Conservation (phyloP, 2,329 filamentous ascomycete species). For the Davidsoniella eucalypti region DNA sequence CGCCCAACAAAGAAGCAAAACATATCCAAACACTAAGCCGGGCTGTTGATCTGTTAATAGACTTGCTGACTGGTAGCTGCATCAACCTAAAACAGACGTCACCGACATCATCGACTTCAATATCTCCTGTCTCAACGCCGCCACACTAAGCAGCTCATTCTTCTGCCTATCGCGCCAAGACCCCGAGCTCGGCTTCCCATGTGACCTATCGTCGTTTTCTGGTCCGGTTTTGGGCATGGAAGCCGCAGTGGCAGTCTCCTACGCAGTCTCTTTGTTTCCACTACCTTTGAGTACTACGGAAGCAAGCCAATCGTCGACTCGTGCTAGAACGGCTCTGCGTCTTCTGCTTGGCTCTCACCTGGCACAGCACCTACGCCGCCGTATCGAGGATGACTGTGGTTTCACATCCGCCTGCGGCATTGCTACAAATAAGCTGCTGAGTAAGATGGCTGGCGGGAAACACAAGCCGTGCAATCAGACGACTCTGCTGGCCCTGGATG, state of each 20-base stretch:
- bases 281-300: neutral
- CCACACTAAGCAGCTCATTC: constrained; percentile 52
- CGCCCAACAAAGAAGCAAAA: neutral
- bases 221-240: constrained; percentile 26
- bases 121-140: constrained; percentile 47
- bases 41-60: neutral
- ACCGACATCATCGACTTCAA: constrained; percentile 82
- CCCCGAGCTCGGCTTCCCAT: constrained; percentile 64
- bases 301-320: neutral
- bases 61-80: neutral
- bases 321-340: constrained; percentile 25
- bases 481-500: constrained; percentile 53
- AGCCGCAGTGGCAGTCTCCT: neutral
- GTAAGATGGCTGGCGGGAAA: constrained; percentile 68
- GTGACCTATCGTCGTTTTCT: constrained; percentile 51
- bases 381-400: constrained; percentile 58
- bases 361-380: constrained; percentile 53
- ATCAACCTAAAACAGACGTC: constrained; percentile 41
- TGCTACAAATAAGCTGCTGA: constrained; percentile 70
- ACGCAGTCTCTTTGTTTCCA: neutral
- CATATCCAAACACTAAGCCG: no score
- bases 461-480: constrained; percentile 86
- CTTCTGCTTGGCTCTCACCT: constrained; percentile 69
- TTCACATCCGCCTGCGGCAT: constrained; percentile 83
- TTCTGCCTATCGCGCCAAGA: constrained; percentile 61